Base-by-base conservation (phyloP, 352 stramenopile genomes). In the Globisporangium rhizosaccharum region DNA sequence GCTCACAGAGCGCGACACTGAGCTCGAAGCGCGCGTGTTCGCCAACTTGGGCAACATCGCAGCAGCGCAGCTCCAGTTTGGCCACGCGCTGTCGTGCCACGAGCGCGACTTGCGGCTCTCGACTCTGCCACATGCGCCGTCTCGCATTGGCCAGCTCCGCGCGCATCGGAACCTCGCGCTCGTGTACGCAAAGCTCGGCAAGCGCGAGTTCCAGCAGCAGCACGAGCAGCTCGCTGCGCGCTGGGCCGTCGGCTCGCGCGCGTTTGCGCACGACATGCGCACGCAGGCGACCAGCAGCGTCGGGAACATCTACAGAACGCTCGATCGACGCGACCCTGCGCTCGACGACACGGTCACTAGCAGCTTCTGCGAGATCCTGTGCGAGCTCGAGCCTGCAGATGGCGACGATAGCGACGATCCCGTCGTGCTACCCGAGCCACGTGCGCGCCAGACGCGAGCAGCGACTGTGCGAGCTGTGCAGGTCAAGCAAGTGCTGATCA, bases 41-140 rank as follows among this genome's bases (percentile, higher is more conserved):
- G 84, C 84, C 15, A 94, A 94, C 53, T 58, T 94, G 23, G 84
- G 84, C 49, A 93, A 92, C 39, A 64, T 93, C 23, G 81, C 77
- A 3, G 65, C 75, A 9, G 65, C 68, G 3, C 70, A 88, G 49
- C 33, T 68, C 33, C 71, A 90, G 54, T 75, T 85, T 20, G 70
- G 66, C 18, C 82, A 87, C 37, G 78, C 84, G 14, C 51, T 91
- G 23, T 74, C 67, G 8, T 88, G 73, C 52, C 78, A 92, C 52
- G 59, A 81, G 45, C 77, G 79, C 45, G 82, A 93, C 51, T 71
- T 92, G 15, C 57, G 61, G 11, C 59, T 82, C 28, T 71, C 72
- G 11, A 62, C 60, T 18, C 46, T 59, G 12, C 25, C 87, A 9
- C 66, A 85, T 41, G 86, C 77, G 54, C 65, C 73, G 1, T 90